Evolutionary conservation across 495 filamentous ascomycete genomes (phyloP).

Genomic region (Daldinia childiae): DNA sequence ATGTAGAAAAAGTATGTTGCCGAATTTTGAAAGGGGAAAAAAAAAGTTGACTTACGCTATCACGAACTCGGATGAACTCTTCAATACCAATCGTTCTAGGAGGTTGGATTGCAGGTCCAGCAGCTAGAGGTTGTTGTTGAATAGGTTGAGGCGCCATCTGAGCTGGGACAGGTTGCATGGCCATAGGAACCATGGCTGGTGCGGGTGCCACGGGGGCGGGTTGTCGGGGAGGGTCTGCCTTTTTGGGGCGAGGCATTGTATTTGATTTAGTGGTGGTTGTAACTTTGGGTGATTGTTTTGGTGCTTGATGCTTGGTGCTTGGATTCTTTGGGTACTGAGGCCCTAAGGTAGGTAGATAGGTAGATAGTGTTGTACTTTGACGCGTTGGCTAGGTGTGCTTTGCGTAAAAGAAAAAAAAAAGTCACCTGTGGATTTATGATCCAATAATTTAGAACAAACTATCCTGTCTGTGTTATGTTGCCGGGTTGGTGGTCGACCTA

Average conservation of each 20-base stretch:
- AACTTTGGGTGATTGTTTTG: not conserved
- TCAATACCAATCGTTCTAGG: constrained; percentile 57
- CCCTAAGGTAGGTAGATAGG: not conserved
- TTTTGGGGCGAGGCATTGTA: constrained; percentile 60
- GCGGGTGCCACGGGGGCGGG: constrained; percentile 45
- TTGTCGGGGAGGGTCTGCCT: constrained; percentile 57
- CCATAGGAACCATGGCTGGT: constrained; percentile 45
- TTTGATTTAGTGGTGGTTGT: constrained; percentile 2
- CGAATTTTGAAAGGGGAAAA: constrained; percentile 12
- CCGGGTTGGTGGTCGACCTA: constrained; percentile 13
- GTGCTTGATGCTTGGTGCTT: not conserved
- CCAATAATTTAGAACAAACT: constrained; percentile 1
- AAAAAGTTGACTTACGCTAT: constrained; percentile 55
- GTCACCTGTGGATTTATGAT: not conserved
- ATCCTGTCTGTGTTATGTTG: not conserved
- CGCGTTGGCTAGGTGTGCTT: not conserved
- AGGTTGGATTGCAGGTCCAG: constrained; percentile 42
- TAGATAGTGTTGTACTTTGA: constrained; percentile 1
- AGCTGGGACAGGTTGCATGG: constrained; percentile 34
- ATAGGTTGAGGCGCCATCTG: constrained; percentile 41
- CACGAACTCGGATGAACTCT: constrained; percentile 60
- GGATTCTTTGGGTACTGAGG: not conserved
- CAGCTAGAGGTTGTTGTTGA: constrained; percentile 44
- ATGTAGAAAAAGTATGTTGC: not conserved
- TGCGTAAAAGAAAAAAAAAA: not conserved